Evolutionary conservation across 805 yeast species (phyloP).

Genomic region (Candida ulmi): DNA sequence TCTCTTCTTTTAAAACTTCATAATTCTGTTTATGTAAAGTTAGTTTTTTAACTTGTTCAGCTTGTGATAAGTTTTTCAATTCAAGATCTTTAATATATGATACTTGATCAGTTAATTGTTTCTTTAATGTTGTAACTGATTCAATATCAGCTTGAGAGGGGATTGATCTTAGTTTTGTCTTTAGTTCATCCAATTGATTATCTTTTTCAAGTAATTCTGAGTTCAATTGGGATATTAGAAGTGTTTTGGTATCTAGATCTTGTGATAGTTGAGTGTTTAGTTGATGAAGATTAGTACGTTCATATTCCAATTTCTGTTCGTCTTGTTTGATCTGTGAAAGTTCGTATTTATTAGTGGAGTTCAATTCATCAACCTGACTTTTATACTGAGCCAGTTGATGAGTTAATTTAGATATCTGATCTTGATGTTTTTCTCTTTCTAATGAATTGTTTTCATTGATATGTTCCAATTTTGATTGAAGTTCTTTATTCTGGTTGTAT

Average conservation of each 20-base stretch:
- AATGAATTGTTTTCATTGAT: constrained; percentile 19
- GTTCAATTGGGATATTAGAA: constrained; percentile 14
- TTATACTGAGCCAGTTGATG: constrained; percentile 24
- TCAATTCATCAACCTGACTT: constrained; percentile 8
- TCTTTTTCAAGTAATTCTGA: constrained; percentile 14
- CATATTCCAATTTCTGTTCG: constrained; percentile 13
- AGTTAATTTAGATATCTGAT: constrained; percentile 29
- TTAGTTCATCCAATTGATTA: constrained; percentile 22
- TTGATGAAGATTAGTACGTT: constrained; percentile 14
- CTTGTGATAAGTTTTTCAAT: constrained; percentile 44
- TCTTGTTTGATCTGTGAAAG: constrained; percentile 12
- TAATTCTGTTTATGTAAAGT: constrained; percentile 39
- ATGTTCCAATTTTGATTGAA: constrained; percentile 19
- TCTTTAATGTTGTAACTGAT: constrained; percentile 24
- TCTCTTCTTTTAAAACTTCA: constrained; percentile 55
- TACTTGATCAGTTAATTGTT: constrained; percentile 36
- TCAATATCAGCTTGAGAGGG: constrained; percentile 35
- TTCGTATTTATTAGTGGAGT: constrained; percentile 14
- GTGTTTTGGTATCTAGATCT: constrained; percentile 19
- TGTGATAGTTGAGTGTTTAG: constrained; percentile 20
- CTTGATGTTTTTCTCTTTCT: constrained; percentile 21
- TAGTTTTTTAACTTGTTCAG: constrained; percentile 44
- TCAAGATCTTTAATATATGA: constrained; percentile 43
- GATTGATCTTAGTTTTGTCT: constrained; percentile 28
- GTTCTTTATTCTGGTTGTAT: constrained; percentile 29